A percentile compares a stretch with the other conserved stretches of the same genome.
Conservation (phyloP, 2,329 filamentous ascomycete species). For the Sclerotinia minor region DNA sequence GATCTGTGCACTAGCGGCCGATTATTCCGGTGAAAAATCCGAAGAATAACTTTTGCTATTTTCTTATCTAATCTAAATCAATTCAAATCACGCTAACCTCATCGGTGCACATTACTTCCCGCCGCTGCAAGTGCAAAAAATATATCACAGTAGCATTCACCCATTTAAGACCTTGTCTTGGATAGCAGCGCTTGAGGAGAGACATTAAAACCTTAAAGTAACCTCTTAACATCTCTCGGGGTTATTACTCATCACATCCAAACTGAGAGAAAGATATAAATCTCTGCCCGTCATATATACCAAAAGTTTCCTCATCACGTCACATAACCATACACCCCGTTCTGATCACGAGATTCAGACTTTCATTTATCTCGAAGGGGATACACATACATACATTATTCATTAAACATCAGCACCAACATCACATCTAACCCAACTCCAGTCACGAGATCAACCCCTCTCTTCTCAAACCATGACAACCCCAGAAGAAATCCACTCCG, state of each 20-base stretch:
- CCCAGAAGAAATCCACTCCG: not conserved
- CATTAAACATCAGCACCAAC: not conserved
- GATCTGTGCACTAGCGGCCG: conserved; percentile 3
- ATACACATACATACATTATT: not conserved
- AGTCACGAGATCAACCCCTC: conserved; percentile 5
- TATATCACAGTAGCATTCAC: conserved; percentile 9
- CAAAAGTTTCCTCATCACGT: not conserved
- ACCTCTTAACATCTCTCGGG: not conserved
- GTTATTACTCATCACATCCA: not conserved
- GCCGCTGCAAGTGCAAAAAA: conserved; percentile 5
- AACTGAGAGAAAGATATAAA: not conserved
- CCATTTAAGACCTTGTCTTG: conserved; percentile 5
- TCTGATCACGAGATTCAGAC: conserved; percentile 3
- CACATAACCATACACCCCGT: not conserved
- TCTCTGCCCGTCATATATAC: not conserved
- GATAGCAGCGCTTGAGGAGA: conserved; percentile 4
- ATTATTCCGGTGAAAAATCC: not conserved
- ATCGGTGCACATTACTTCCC: not conserved
- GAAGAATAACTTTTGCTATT: not conserved
- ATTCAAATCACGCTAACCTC: not conserved
- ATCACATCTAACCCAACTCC: not conserved
- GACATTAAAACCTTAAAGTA: conserved; percentile 14
- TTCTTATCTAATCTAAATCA: conserved; percentile 10
- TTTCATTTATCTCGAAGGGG: not conserved
- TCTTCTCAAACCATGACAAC: conserved; percentile 14